Evolutionary conservation across 345 rosid species (phyloP).

Genomic region (Mangifera indica): DNA sequence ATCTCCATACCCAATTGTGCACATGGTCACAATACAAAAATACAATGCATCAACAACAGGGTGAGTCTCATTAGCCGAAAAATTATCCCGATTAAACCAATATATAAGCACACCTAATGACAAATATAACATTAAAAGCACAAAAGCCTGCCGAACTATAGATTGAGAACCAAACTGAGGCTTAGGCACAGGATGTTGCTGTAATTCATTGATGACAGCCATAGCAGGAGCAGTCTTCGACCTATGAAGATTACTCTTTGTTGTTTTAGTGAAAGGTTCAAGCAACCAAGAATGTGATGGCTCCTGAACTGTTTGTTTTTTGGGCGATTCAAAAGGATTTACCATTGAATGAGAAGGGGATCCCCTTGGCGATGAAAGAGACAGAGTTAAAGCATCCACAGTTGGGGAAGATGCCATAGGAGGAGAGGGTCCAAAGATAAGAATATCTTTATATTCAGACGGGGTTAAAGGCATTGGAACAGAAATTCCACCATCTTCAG

Average conservation of each 20-base stretch:
- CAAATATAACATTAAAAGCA: constrained; percentile 56
- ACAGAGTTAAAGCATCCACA: constrained; percentile 50
- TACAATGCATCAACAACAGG: constrained; percentile 90
- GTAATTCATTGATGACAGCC: constrained; percentile 56
- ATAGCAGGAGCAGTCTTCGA: constrained; percentile 85
- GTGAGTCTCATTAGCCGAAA: constrained; percentile 55
- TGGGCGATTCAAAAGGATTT: constrained; percentile 11
- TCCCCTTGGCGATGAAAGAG: constrained; percentile 30
- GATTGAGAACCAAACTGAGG: constrained; percentile 54
- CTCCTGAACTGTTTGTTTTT: constrained; percentile 9
- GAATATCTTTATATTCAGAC: constrained; percentile 58
- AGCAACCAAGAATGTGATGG: constrained; percentile 28
- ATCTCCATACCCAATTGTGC: constrained; percentile 94
- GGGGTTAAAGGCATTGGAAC: constrained; percentile 64
- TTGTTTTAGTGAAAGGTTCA: constrained; percentile 16
- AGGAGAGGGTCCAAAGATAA: constrained; percentile 64
- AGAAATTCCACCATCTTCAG: constrained; percentile 62
- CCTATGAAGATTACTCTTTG: constrained; percentile 52
- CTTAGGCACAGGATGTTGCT: constrained; percentile 31
- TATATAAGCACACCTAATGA: constrained; percentile 69
- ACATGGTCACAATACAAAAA: constrained; percentile 91
- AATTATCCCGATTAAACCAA: constrained; percentile 55
- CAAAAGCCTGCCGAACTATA: constrained; percentile 53
- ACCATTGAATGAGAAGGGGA: constrained; percentile 22
- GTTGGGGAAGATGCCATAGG: constrained; percentile 43